Evolutionary conservation across 305 asterid species (phyloP).

Genomic region (Ilex paraguariensis): DNA sequence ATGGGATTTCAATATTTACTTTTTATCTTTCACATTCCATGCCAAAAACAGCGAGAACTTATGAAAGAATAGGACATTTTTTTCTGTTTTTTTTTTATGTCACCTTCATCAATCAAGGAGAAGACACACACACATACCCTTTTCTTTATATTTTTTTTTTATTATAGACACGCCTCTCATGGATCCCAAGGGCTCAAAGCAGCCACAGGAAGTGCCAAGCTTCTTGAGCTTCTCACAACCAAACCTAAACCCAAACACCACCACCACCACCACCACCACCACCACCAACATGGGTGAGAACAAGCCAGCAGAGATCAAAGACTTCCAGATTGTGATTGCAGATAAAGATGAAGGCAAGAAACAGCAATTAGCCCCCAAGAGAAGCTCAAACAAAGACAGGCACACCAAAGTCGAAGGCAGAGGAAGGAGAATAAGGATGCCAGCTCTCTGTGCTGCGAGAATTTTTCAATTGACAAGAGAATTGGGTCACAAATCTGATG

Average conservation of each 20-base stretch:
- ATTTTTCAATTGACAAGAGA: conserved; percentile 65
- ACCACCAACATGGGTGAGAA: conserved; percentile 21
- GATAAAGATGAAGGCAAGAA: conserved; percentile 46
- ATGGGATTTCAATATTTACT: too few species aligned
- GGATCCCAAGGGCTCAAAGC: conserved; percentile 62
- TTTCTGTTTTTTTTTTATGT: conserved; percentile 12
- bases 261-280: not conserved
- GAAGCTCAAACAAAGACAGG: conserved; percentile 64
- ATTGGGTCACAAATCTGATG: conserved; percentile 74
- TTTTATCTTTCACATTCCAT: too few species aligned
- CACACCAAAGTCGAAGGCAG: conserved; percentile 74
- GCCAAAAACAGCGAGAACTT: too few species aligned
- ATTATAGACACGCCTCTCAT: conserved; percentile 19
- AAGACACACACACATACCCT: not conserved
- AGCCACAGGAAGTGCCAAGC: conserved; percentile 27
- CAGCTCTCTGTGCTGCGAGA: conserved; percentile 68
- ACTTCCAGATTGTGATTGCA: conserved; percentile 30
- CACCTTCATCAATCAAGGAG: conserved; percentile 30
- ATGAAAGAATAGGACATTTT: not conserved
- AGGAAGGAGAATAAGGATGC: conserved; percentile 72
- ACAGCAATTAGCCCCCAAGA: conserved; percentile 48
- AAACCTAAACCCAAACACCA: not conserved
- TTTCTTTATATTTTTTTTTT: conserved; percentile 6
- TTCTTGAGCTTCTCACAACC: conserved; percentile 23
- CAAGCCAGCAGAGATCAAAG: conserved; percentile 32